phyloP scores from a whole-genome alignment of 2,329 filamentous ascomycete genomes.

The Herpotrichia juniperi region DNA sequence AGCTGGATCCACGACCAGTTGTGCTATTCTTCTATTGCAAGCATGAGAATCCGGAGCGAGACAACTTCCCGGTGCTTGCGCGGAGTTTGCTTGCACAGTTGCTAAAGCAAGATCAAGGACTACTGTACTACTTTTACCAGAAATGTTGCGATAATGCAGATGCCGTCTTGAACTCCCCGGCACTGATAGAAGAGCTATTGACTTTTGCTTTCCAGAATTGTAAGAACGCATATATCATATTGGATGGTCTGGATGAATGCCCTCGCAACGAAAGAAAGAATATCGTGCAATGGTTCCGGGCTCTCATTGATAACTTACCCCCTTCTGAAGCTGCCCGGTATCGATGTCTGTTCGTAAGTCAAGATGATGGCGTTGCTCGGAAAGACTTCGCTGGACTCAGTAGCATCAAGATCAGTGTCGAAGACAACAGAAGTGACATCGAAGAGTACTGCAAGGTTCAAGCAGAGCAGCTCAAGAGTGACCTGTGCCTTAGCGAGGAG shows the following conservation, averaged over 20 bases:
- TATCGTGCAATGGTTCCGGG: slow-evolving; percentile 35
- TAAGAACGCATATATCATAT: slow-evolving; percentile 44
- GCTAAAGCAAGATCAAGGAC: slow-evolving; percentile 25
- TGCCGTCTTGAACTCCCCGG: slow-evolving; percentile 27
- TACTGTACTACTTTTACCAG: slow-evolving; percentile 36
- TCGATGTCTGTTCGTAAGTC: slow-evolving; percentile 22
- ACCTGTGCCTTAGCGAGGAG: slow-evolving; percentile 11
- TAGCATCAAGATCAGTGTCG: slow-evolving; percentile 11
- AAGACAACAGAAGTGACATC: slow-evolving; percentile 37
- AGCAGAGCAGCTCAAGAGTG: slow-evolving; percentile 4
- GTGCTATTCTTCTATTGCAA: slow-evolving; percentile 51
- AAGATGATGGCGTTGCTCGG: slow-evolving; percentile 15
- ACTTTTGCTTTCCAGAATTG: slow-evolving; percentile 34
- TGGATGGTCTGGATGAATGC: slow-evolving; percentile 57
- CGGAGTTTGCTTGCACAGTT: slow-evolving; percentile 45
- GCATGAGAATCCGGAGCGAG: slow-evolving; percentile 30
- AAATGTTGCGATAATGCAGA: slow-evolving; percentile 31
- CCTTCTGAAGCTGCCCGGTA: slow-evolving; percentile 22
- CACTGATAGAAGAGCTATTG: slow-evolving; percentile 35
- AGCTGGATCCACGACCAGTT: slow-evolving; percentile 17
- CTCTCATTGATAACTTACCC: slow-evolving; percentile 20
- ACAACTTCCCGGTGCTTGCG: slow-evolving; percentile 37
- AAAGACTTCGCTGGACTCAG: slow-evolving; percentile 18
- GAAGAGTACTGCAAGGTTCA: slow-evolving; percentile 11
- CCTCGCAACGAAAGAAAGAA: slow-evolving; percentile 29